Base-by-base conservation (phyloP, 2,329 filamentous ascomycete species). In the Nemania serpens region DNA sequence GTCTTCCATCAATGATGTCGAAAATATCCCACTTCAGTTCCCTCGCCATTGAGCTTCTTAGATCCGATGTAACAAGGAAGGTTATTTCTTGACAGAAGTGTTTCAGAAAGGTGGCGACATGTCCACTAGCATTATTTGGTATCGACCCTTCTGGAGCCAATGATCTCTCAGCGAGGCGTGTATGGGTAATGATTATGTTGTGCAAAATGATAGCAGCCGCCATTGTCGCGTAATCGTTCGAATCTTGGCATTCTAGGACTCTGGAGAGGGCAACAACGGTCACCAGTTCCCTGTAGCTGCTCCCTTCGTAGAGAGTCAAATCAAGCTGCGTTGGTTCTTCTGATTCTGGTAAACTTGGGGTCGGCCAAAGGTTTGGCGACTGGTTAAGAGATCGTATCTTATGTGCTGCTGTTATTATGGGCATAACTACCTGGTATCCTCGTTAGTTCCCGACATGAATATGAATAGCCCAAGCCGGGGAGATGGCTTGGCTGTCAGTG, bases 1-100 rank as follows among this genome's bases (percentile, higher is more conserved):
- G 61, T 6, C 73, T 68, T 25, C 71, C 69, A 47, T 77, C 75
- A 2, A 76, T 45, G 2, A 76, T 62, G 37, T 76, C 75, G 49
- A 69, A 75, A 18, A 71, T 25, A 55, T 76, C 70, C 71, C 70
- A 74, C 13, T 57, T 42, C 1, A 62, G 18, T 10, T n/a, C 53
- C 4, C 6, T 45, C 17, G 15, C 20, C 1, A 51, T 29, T n/a
- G 43, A 25, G 25, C 42, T 62, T 33, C 11, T 13, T 39, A 52
- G n/a, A 9, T 41, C 46, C 2, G 18, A 42, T 15, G 59, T 42
- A 2, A 64, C 7, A 5, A 66, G 33, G 18, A 34, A 4, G 6
- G 41, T 58, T 17, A 63, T 45, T 17, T 55, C 55, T 42, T 62
- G 17, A 10, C 58, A 68, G 45, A 69, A 69, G 9, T 51, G 37